Evolutionary conservation across 495 filamentous ascomycete genomes (phyloP), one percentile per base, ranked within the genome.

Genomic region (Penicillium dipodomyicola): DNA sequence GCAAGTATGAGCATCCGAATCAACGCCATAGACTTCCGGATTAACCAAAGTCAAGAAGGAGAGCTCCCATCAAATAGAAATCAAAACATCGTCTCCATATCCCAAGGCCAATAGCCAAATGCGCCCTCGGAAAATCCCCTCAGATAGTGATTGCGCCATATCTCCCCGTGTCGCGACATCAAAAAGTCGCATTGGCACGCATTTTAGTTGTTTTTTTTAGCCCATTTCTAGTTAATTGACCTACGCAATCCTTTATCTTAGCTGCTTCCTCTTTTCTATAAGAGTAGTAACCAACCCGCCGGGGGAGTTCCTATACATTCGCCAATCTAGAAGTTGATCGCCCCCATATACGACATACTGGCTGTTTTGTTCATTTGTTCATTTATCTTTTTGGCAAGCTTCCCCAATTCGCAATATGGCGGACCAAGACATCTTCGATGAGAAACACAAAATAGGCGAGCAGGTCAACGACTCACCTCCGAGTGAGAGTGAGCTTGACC

Each of bases 91-190:
- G 11, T 30, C 2, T 30, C 29, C 29, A 1, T 30, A 30, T 30
- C 3, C 10, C 0, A 10, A 33, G 2, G 30, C 30, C 4, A 12
- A 12, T 33, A 4, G 10, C 11, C 10, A 33, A 5, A 14, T 30
- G 3, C 2, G 12, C 30, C 11, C 30, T 41, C 32, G 40, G 27
- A 25, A 47, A 45, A 54, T 54, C 25, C 42, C 19, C 54, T 57
- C 50, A 57, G 49, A 42, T 32, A 53, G 48, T 60, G 63, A 68
- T 68, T 57, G 63, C 63, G 65, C 65, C 60, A 66, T 68, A 45
- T 2, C 46, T 63, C 45, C 58, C 49, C 54, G 42, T 63, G 60
- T 68, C 63, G 63, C 54, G 56, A 66, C 49, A 52, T 23, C 17
- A 19, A 25, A 32, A 55, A 37, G 33, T 37, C 5, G 5, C 20